Evolutionary conservation across 1,139 yeast genomes (phyloP), one percentile per base, ranked within the genome.

Genomic region (Williopsis jadinii): DNA sequence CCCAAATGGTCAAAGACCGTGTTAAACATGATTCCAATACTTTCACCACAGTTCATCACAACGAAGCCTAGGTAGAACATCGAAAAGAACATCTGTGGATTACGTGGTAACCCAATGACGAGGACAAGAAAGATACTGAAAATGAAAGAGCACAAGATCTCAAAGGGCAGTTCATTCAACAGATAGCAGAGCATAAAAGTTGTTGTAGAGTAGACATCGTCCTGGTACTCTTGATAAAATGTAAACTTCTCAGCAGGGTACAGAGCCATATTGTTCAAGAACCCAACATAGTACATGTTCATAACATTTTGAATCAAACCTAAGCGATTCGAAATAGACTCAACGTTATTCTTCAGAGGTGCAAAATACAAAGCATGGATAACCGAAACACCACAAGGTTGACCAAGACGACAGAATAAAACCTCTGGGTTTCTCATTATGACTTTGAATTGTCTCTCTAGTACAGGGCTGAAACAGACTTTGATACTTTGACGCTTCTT

Each of bases 181-280:
- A 84, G 64, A 57, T 86, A 86, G 8, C 83, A 71, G 11, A 73
- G 44, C 52, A 80, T 79, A 57, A 86, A 86, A 8, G 87, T 82
- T 5, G 71, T 55, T 8, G 78, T 73, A 0, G 85, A 84, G 53
- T 85, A 83, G 2, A 84, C 75, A 31, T 80, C 80, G 58, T 86
- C 95, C 46, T 74, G 73, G 52, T 75, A 80, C 54, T 87, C 96
- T 46, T 84, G 84, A 55, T 84, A 85, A 58, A 86, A 86, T 38
- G 82, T 75, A 48, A 81, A 73, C 48, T 90, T 67, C 53, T 86
- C 95, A 12, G 67, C 59, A 3, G 95, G 95, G 56, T 81, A 87
- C 10, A 83, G 70, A 2, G 92, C 75, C 54, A 85, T 66, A 54
- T 85, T 86, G 53, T 83, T 84, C 38, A 86, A 68, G 70, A 86